Evolutionary conservation across 176 grass and related monocot species (phyloP).

Genomic region (Carex pumila): DNA sequence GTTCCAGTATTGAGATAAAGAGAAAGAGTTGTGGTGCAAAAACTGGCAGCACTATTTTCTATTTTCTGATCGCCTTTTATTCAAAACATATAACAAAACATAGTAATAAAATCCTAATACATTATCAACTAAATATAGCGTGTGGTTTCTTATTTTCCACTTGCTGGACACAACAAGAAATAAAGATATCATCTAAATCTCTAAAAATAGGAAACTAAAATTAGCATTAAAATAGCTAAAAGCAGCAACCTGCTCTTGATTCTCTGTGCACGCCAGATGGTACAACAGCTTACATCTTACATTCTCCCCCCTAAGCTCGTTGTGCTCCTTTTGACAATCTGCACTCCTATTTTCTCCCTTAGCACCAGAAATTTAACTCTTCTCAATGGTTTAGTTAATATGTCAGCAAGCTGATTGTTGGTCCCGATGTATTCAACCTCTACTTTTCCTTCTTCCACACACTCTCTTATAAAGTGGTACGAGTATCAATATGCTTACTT

Average conservation of each 20-base stretch:
- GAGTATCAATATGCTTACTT: background rate
- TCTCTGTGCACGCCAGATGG: no score
- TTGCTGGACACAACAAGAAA: no score
- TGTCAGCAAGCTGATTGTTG: background rate
- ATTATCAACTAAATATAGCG: no score
- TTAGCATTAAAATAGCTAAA: constrained; percentile 8
- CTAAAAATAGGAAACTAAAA: background rate
- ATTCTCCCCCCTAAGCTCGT: background rate
- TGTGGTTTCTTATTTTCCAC: no score
- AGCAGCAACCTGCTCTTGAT: background rate
- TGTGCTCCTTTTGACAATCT: background rate
- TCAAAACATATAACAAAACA: no score
- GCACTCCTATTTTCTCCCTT: background rate
- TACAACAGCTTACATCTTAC: no score
- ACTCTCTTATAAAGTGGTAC: background rate
- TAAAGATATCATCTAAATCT: no score
- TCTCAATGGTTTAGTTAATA: background rate
- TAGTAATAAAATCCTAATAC: no score
- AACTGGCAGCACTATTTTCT: no score
- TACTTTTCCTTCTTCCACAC: background rate
- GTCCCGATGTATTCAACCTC: background rate
- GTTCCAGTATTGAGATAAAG: no score
- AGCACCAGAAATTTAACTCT: background rate
- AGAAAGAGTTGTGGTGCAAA: no score
- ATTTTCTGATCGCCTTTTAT: no score